These are phyloP conservation scores for Phytophthora niederhauseri DNA, from an alignment of 352 stramenopile species.

Conservation along the genomic window DNA sequence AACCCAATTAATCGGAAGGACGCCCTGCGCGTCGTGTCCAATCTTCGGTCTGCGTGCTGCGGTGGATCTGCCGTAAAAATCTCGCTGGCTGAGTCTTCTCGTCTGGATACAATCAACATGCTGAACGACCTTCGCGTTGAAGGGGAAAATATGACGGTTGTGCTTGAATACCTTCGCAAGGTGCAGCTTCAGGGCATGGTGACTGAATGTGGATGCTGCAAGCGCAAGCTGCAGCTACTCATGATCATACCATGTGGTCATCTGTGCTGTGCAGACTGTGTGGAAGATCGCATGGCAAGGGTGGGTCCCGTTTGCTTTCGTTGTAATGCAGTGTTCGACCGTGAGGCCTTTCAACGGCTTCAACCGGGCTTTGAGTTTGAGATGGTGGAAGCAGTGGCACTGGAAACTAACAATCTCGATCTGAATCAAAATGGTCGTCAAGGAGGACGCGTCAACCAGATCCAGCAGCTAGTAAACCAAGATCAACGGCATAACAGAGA, in stretches of 20 bases:
- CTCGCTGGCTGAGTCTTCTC: slow-evolving; percentile 42
- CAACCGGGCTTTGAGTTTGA: slow-evolving; percentile 87
- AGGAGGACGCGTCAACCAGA: slow-evolving; percentile 28
- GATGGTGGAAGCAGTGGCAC: slow-evolving; percentile 33
- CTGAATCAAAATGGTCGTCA: slow-evolving; percentile 30
- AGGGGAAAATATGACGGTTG: slow-evolving; percentile 43
- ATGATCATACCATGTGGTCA: slow-evolving; percentile 94
- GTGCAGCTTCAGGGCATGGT: slow-evolving; percentile 46
- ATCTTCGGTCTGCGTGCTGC: slow-evolving; percentile 67
- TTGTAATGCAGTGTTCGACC: slow-evolving; percentile 71
- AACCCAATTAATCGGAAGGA: slow-evolving; percentile 76
- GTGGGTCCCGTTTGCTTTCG: slow-evolving; percentile 57
- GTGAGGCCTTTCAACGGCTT: slow-evolving; percentile 90
- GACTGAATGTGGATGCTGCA: slow-evolving; percentile 86
- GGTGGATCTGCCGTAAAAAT: slow-evolving; percentile 55
- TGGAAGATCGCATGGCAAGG: slow-evolving; percentile 73
- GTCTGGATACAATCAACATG: slow-evolving; percentile 72
- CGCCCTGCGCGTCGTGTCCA: slow-evolving; percentile 58
- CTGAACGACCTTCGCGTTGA: slow-evolving; percentile 44
- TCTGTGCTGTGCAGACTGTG: slow-evolving; percentile 93
- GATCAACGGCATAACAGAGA: slow-evolving; percentile 26
- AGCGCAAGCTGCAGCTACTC: slow-evolving; percentile 81
- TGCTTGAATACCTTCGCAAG: slow-evolving; percentile 64
- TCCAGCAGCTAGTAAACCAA: slow-evolving; percentile 37
- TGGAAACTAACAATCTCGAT: slow-evolving; percentile 24